These are phyloP conservation scores for Termitomyces sp. DNA, from an alignment of 768 basidiomycete genomes.

Conservation along the genomic window DNA sequence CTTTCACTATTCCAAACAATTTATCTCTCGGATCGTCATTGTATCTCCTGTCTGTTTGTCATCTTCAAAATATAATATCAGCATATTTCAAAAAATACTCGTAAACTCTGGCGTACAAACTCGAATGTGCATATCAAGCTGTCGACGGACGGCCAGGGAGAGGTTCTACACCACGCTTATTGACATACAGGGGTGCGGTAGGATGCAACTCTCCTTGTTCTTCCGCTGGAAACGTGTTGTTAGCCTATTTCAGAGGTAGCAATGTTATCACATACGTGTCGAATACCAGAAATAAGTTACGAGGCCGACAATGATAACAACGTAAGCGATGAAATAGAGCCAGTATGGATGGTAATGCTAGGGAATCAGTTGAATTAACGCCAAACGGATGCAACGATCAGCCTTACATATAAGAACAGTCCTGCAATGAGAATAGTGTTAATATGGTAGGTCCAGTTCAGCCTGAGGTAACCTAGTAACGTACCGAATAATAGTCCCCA, in stretches of 20 bases:
- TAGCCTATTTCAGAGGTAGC: not conserved
- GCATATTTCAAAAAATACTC: not conserved
- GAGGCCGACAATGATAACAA: slow-evolving; percentile 63
- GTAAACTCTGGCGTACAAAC: not conserved
- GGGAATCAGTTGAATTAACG: not conserved
- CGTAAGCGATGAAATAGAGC: slow-evolving; percentile 83
- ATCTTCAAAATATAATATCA: not conserved
- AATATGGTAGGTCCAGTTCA: not conserved
- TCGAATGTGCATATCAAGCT: not conserved
- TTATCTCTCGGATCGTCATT: not conserved
- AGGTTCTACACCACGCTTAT: slow-evolving; percentile 12
- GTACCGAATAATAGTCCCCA: slow-evolving; percentile 77
- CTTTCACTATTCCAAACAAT: not conserved
- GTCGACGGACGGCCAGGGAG: not conserved
- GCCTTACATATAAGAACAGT: slow-evolving; percentile 43
- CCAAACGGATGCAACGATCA: not conserved
- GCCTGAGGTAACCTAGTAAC: slow-evolving; percentile 10
- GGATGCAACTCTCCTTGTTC: slow-evolving; percentile 19
- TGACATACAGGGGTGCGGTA: slow-evolving; percentile 17
- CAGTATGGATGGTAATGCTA: slow-evolving; percentile 82
- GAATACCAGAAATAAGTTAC: slow-evolving; percentile 85
- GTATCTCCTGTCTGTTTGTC: not conserved
- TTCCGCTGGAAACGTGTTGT: slow-evolving; percentile 14
- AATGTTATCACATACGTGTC: slow-evolving; percentile 52
- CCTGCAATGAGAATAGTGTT: slow-evolving; percentile 22